Base-by-base conservation (phyloP, 1,284 basidiomycete species). In the Veloporphyrellus conicus region DNA sequence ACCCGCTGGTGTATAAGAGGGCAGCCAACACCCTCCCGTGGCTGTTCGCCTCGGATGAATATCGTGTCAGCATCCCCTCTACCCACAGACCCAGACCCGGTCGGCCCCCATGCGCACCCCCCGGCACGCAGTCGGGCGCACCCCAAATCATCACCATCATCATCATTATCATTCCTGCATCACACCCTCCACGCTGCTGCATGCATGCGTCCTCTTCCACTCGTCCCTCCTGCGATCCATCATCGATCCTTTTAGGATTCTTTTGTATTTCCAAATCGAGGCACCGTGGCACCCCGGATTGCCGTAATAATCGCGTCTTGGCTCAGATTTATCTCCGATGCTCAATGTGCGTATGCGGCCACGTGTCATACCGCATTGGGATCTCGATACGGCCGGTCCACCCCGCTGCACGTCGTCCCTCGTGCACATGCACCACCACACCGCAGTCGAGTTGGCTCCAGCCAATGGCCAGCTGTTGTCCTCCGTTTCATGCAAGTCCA, bases 281-380 rank as follows among this genome's bases (percentile, higher is more conserved):
- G 4, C 19, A 50, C 43, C 62, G 60, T 60, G 58, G 60, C 60
- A 64, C 58, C 59, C 59, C 58, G 61, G 61, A 64, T 64, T 64
- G 56, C 60, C 60, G 48, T 62, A 63, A 60, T 47, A 3, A 20
- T 45, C 20, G 19, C 50, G 44, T 58, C 58, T 45, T 32, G 32
- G 27, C 35, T 40, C 47, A 64, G 61, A 64, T 60, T 62, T 64
- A 60, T 64, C 58, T 61, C 61, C 60, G 61, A 63, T 62, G 43
- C 23, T 18, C 38, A n/a, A 4, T 25, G 15, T 14, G n/a, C n/a
- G 29, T 15, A 31, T 31, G n/a, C 15, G 29, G 19, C 62, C 59
- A 60, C 62, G 62, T 64, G 59, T 64, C 60, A 32, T 32, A 46
- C 23, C 23, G 23, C 23, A 25, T 25, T 25, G 23, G 23, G 23